Conservation (phyloP, 2,329 filamentous ascomycete species). For the Aureobasidium sp. region DNA sequence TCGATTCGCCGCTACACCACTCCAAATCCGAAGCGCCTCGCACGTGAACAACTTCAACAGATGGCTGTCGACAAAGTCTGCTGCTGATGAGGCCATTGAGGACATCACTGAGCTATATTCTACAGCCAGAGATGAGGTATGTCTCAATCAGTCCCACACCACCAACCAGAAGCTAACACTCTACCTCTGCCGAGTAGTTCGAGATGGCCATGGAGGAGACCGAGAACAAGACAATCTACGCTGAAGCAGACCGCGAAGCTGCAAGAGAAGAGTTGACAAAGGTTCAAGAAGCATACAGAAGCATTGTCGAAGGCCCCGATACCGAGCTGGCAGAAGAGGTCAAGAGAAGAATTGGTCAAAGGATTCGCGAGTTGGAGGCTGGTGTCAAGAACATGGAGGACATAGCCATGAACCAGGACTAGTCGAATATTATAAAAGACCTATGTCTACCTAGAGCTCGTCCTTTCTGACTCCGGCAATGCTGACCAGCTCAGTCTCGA, state of each 20-base stretch:
- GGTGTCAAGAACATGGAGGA: constrained; percentile 45
- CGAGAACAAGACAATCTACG: constrained; percentile 47
- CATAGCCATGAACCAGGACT: constrained; percentile 41
- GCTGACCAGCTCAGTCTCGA: constrained; percentile 81
- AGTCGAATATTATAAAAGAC: constrained; percentile 5
- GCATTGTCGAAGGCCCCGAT: constrained; percentile 33
- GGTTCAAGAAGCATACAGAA: constrained; percentile 39
- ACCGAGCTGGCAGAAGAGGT: constrained; percentile 41
- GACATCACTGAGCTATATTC: constrained; percentile 34
- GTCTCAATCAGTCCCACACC: neutral
- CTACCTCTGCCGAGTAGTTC: constrained; percentile 23
- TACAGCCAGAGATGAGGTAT: constrained; percentile 28
- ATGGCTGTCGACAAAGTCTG: constrained; percentile 22
- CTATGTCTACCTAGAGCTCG: constrained; percentile 18
- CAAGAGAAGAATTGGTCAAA: constrained; percentile 40
- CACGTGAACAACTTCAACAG: constrained; percentile 18
- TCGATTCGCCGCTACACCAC: neutral
- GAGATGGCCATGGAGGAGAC: constrained; percentile 45
- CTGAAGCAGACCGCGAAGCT: constrained; percentile 44
- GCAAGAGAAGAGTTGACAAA: constrained; percentile 44
- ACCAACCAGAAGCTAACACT: neutral
- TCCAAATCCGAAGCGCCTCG: constrained; percentile 17
- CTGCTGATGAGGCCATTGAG: constrained; percentile 31
- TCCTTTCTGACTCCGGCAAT: constrained; percentile 61
- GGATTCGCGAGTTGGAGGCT: constrained; percentile 46